Conservation (phyloP, 768 basidiomycete species). For the Russula lepida region DNA sequence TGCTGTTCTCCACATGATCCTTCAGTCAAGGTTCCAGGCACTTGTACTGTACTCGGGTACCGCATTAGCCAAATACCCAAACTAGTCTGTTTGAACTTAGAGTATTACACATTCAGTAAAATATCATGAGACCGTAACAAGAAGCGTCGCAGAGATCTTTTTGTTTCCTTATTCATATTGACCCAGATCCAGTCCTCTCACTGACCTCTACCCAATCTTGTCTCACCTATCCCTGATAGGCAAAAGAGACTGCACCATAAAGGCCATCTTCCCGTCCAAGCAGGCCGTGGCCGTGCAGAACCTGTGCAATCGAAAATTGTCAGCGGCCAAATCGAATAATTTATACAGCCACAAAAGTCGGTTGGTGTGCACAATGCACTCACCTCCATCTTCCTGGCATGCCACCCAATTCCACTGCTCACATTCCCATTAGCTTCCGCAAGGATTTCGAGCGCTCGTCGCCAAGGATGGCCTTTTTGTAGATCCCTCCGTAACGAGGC, state of each 20-base stretch:
- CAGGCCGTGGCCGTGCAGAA: constrained; percentile 85
- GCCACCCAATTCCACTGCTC: constrained; percentile 90
- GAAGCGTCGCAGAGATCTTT: neutral
- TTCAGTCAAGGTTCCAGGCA: no score
- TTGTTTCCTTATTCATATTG: neutral
- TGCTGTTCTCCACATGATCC: no score
- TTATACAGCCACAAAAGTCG: neutral
- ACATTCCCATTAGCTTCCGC: constrained; percentile 82
- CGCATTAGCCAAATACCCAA: no score
- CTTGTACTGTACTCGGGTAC: no score
- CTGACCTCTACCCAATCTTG: neutral
- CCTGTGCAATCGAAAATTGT: constrained; percentile 18
- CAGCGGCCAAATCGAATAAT: neutral
- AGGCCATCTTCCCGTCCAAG: constrained; percentile 88
- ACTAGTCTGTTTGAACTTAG: neutral
- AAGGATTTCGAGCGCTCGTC: constrained; percentile 61
- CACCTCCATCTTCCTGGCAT: constrained; percentile 79
- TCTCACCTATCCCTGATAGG: constrained; percentile 70
- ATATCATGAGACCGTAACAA: neutral
- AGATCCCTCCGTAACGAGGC: constrained; percentile 35
- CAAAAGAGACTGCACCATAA: constrained; percentile 91
- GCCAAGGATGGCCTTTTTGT: constrained; percentile 51
- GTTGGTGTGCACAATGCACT: neutral
- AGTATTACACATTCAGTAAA: neutral
- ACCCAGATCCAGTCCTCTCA: neutral